These are phyloP conservation scores for Populus tomentosa DNA, from an alignment of 441 rosid genomes.

Conservation along the genomic window DNA sequence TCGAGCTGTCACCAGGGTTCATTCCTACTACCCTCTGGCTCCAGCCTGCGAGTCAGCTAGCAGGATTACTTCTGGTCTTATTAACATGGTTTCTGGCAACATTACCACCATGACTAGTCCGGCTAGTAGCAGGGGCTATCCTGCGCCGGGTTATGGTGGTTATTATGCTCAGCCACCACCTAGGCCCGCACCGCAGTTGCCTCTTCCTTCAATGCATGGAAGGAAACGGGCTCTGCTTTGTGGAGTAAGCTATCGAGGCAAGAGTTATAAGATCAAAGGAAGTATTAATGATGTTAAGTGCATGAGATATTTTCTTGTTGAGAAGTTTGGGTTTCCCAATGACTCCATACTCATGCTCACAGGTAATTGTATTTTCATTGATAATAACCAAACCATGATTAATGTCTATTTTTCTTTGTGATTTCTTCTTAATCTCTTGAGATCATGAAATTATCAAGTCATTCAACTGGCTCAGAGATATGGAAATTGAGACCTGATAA, in stretches of 20 bases:
- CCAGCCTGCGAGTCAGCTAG: slow-evolving; percentile 26
- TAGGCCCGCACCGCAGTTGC: slow-evolving; percentile 2
- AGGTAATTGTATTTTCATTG: slow-evolving; percentile 27
- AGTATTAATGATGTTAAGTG: slow-evolving; percentile 64
- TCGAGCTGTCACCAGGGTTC: slow-evolving; percentile 36
- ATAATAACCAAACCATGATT: no score
- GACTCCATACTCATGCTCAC: slow-evolving; percentile 62
- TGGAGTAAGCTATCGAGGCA: slow-evolving; percentile 57
- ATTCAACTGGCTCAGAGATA: neutral
- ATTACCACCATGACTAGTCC: slow-evolving; percentile 7
- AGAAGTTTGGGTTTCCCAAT: slow-evolving; percentile 56
- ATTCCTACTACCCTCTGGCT: slow-evolving; percentile 20
- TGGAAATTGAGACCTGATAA: neutral
- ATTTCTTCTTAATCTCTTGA: neutral
- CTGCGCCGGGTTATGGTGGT: neutral
- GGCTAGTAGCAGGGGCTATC: neutral
- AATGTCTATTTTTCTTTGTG: neutral
- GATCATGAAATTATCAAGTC: neutral
- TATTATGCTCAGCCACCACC: slow-evolving; percentile 13
- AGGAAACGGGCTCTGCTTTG: slow-evolving; percentile 70
- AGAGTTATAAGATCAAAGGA: slow-evolving; percentile 55
- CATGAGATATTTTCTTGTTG: slow-evolving; percentile 61
- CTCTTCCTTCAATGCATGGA: slow-evolving; percentile 44
- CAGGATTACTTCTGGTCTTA: slow-evolving; percentile 10
- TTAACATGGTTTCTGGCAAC: slow-evolving; percentile 18